Conservation (phyloP, 257 asterid genomes). For the Lantana camara region DNA sequence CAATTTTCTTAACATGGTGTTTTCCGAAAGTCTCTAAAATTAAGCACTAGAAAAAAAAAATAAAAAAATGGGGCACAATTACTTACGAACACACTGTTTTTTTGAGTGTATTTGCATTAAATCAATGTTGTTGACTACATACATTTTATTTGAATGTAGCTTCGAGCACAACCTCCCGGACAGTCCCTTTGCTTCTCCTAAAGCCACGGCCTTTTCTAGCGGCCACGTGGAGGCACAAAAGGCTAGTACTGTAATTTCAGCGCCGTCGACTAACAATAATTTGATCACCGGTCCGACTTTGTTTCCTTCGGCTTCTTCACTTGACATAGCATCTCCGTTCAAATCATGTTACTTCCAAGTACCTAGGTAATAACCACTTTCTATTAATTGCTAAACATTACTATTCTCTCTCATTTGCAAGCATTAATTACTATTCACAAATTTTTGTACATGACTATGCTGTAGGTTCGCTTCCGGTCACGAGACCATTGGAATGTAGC, state of each 20-base stretch:
- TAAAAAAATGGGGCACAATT: too few species aligned
- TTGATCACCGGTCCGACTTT: constrained; percentile 46
- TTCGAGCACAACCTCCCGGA: constrained; percentile 79
- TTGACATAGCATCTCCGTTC: constrained; percentile 54
- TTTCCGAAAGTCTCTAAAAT: too few species aligned
- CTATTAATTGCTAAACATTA: constrained; percentile 1
- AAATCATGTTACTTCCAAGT: constrained; percentile 67
- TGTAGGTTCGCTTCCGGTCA: constrained; percentile 71
- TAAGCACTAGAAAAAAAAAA: too few species aligned
- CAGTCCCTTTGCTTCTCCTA: constrained; percentile 74
- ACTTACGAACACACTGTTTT: too few species aligned
- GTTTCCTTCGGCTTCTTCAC: constrained; percentile 39
- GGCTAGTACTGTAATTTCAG: constrained; percentile 19
- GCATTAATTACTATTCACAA: constrained; percentile 15
- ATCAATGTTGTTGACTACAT: not conserved
- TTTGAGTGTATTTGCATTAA: too few species aligned
- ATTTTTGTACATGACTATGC: constrained; percentile 16
- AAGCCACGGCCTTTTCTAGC: constrained; percentile 47
- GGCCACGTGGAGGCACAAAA: constrained; percentile 33
- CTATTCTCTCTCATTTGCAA: not conserved
- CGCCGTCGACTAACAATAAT: constrained; percentile 40
- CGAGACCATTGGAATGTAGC: constrained; percentile 73
- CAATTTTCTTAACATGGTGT: too few species aligned
- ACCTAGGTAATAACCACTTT: constrained; percentile 46
- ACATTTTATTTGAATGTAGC: constrained; percentile 30